phyloP scores from a whole-genome alignment of 768 basidiomycete genomes.

The Lactarius trivialis region DNA sequence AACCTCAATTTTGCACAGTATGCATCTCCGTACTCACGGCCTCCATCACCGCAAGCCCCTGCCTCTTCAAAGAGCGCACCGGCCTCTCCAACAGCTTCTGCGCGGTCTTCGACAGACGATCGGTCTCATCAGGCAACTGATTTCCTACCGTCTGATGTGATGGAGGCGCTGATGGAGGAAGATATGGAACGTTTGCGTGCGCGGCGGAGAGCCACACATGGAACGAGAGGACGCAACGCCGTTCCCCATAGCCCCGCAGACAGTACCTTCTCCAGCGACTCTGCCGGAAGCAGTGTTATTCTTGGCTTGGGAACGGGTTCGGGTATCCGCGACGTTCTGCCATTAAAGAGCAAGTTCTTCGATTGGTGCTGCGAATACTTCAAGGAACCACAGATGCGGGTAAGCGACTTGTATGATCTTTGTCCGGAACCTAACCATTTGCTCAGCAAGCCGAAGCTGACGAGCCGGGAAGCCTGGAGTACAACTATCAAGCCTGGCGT shows the following conservation, averaged over 20 bases:
- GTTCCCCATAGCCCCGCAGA: constrained; percentile 61
- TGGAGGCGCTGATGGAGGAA: constrained; percentile 86
- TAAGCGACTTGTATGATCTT: constrained; percentile 33
- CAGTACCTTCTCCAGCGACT: constrained; percentile 74
- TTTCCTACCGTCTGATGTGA: constrained; percentile 70
- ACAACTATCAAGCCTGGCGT: constrained; percentile 94
- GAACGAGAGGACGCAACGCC: constrained; percentile 34
- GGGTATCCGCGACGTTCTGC: constrained; percentile 78
- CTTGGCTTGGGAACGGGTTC: constrained; percentile 74
- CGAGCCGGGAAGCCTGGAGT: constrained; percentile 89
- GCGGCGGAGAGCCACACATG: constrained; percentile 42
- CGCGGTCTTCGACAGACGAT: constrained; percentile 21
- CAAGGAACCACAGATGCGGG: constrained; percentile 98
- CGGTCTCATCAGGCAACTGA: constrained; percentile 37
- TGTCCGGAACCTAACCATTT: constrained; percentile 16
- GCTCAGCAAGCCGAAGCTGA: constrained; percentile 86
- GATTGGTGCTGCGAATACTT: constrained; percentile 98
- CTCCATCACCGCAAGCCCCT: constrained; percentile 36
- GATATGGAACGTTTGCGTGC: constrained; percentile 88
- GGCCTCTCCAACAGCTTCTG: constrained; percentile 29
- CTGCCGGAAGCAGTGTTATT: constrained; percentile 57
- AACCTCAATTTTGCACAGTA: constrained; percentile 74
- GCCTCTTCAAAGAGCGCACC: constrained; percentile 22
- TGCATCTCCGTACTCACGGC: constrained; percentile 64
- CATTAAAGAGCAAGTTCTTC: constrained; percentile 86